These are phyloP conservation scores for Globisporangium nunn DNA, from an alignment of 352 stramenopile genomes.

Conservation along the genomic window DNA sequence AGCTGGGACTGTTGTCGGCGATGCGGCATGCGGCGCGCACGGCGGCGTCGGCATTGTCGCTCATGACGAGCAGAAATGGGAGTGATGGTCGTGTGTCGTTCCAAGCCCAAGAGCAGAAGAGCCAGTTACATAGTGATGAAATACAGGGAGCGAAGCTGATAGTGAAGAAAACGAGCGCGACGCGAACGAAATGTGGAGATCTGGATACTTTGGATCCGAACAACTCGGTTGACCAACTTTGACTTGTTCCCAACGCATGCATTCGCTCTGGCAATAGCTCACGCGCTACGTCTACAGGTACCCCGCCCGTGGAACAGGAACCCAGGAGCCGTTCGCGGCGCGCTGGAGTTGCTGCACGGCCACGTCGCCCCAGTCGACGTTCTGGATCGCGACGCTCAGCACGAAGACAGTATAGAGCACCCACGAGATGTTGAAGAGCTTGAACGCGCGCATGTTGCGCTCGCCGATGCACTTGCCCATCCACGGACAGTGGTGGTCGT, in stretches of 20 bases:
- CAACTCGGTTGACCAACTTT: no score
- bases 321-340: constrained; percentile 20
- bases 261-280: no score
- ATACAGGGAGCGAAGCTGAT: background rate
- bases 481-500: constrained; percentile 92
- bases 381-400: constrained; percentile 48
- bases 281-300: background rate
- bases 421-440: constrained; percentile 83
- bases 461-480: constrained; percentile 93
- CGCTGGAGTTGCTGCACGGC: constrained; percentile 31
- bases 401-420: constrained; percentile 83
- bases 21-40: constrained; percentile 38
- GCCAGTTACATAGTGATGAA: background rate
- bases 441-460: constrained; percentile 88
- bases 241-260: no score
- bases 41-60: background rate
- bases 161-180: background rate
- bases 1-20: constrained; percentile 39
- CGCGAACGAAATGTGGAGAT: background rate
- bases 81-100: background rate
- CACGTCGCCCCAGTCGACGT: constrained; percentile 37
- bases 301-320: background rate
- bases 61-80: constrained; percentile 1
- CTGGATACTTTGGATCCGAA: no score
- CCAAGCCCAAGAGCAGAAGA: background rate